Evolutionary conservation across 1,139 yeast species (phyloP).

Genomic region (Candida sp.): DNA sequence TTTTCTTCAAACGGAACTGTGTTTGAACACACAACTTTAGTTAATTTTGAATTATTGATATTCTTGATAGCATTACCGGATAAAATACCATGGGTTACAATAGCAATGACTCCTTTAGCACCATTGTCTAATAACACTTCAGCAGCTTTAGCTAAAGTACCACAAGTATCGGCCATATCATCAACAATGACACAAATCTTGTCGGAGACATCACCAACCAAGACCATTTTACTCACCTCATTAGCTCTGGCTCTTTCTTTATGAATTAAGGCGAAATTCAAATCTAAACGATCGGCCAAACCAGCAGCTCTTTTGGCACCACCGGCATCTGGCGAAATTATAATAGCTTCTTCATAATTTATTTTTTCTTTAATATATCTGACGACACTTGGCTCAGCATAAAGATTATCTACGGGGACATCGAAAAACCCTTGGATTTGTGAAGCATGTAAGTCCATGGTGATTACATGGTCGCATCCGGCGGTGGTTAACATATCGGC

Average conservation of each 20-base stretch:
- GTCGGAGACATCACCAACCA: constrained; percentile 91
- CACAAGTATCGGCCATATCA: constrained; percentile 99
- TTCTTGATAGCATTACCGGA: constrained; percentile 85
- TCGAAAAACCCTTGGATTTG: constrained; percentile 97
- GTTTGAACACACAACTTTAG: constrained; percentile 87
- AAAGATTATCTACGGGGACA: constrained; percentile 93
- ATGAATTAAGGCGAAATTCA: constrained; percentile 94
- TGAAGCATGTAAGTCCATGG: constrained; percentile 97
- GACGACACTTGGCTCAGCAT: constrained; percentile 94
- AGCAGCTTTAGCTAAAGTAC: constrained; percentile 95
- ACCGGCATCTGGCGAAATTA: constrained; percentile 98
- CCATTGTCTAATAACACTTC: constrained; percentile 79
- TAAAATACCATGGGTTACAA: constrained; percentile 93
- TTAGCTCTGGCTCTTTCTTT: constrained; percentile 96
- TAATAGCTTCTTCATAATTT: constrained; percentile 64
- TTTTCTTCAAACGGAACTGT: constrained; percentile 91
- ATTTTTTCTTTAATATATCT: constrained; percentile 79
- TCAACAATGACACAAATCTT: constrained; percentile 90
- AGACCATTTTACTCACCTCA: constrained; percentile 91
- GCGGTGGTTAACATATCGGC: constrained; percentile 95
- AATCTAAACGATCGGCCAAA: constrained; percentile 86
- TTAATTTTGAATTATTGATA: constrained; percentile 74
- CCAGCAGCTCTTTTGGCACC: constrained; percentile 99
- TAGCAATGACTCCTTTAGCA: constrained; percentile 85
- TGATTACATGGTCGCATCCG: constrained; percentile 95